Conservation (phyloP, 2,329 filamentous ascomycete genomes). For the Daldinia eschscholtzii region DNA sequence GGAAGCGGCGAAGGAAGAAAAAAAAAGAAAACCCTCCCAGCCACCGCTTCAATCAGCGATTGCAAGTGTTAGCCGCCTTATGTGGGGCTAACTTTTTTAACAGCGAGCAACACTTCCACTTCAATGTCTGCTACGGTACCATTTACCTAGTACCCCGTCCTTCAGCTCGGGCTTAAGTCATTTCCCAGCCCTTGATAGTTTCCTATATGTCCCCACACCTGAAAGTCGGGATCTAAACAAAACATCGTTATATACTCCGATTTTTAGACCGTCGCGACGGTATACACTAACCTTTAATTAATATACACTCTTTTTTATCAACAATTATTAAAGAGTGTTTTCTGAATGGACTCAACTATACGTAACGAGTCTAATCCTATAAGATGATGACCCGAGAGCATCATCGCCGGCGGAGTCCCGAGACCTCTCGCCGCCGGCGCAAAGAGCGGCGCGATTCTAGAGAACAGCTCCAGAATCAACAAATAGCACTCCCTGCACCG, state of each 20-base stretch:
- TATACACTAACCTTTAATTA: conserved; percentile 33
- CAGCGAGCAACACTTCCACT: conserved; percentile 5
- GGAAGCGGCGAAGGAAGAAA: conserved; percentile 32
- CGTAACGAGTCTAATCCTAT: conserved; percentile 45
- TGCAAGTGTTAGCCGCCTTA: conserved; percentile 31
- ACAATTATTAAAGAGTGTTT: conserved; percentile 34
- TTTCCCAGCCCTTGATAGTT: conserved; percentile 16
- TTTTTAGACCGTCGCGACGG: conserved; percentile 35
- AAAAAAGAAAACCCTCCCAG: conserved; percentile 28
- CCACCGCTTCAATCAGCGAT: conserved; percentile 27
- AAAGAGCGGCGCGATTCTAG: conserved; percentile 58
- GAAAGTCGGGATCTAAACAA: conserved; percentile 42
- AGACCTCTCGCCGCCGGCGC: conserved; percentile 66
- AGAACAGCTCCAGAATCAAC: conserved; percentile 54
- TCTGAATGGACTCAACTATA: conserved; percentile 44
- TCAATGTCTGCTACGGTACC: conserved; percentile 6
- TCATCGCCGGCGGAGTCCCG: conserved; percentile 68
- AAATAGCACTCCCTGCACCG: conserved; percentile 42
- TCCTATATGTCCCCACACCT: conserved; percentile 38
- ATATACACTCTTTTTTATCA: conserved; percentile 33
- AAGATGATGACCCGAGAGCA: conserved; percentile 65
- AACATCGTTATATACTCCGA: conserved; percentile 33
- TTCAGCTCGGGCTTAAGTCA: conserved; percentile 27
- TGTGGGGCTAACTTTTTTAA: conserved; percentile 24
- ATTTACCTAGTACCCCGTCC: neutral